A percentile compares a stretch with the other conserved stretches of the same genome.
phyloP scores from a whole-genome alignment of 1,284 basidiomycete species.

The Phellinidium pouzarii region DNA sequence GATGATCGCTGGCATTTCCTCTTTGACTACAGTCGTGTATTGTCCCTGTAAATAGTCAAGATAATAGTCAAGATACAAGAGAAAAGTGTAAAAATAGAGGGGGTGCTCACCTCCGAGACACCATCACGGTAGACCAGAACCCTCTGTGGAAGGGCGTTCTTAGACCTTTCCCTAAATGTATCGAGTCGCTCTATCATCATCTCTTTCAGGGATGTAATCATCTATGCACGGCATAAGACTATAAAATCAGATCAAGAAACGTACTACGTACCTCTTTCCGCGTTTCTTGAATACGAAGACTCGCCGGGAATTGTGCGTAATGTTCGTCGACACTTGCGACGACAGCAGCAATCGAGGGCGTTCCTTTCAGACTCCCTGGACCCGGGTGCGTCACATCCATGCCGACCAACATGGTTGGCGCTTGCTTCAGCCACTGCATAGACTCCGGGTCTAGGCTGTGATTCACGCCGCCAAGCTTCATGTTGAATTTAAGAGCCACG shows the following conservation, averaged over 20 bases:
- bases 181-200: conserved; percentile 66
- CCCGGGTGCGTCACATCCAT: conserved; percentile 83
- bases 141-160: conserved; percentile 45
- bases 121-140: conserved; percentile 74
- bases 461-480: conserved; percentile 75
- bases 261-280: conserved; percentile 59
- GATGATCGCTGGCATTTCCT: conserved; percentile 62
- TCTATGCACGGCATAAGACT: conserved; percentile 34
- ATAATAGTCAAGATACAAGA: neutral
- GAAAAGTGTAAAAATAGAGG: neutral
- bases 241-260: neutral
- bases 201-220: conserved; percentile 58
- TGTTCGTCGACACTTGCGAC: conserved; percentile 60
- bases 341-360: conserved; percentile 74
- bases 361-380: conserved; percentile 55
- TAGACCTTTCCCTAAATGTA: conserved; percentile 42
- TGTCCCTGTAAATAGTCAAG: conserved; percentile 47
- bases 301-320: conserved; percentile 67
- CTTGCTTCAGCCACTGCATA: conserved; percentile 47
- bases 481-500: conserved; percentile 73
- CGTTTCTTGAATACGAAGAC: conserved; percentile 63
- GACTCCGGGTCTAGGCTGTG: conserved; percentile 49
- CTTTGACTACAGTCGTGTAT: conserved; percentile 55
- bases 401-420: conserved; percentile 70
- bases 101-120: conserved; percentile 60